Conservation (phyloP, 139 green algal genomes). For the Deuterostichococcus epilithicus region DNA sequence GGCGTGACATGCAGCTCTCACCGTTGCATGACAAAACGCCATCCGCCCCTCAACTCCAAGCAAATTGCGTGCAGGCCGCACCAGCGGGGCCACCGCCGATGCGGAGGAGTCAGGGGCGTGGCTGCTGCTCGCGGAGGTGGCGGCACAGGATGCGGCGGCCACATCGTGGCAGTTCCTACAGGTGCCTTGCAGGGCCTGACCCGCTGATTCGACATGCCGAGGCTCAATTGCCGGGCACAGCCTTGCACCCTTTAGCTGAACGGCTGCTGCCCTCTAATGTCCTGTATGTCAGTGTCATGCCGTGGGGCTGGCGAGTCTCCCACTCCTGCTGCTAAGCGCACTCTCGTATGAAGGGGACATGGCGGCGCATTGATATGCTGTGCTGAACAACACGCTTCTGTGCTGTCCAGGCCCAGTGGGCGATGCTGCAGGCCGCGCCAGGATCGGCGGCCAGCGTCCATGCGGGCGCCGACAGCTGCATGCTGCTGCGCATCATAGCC, state of each 20-base stretch:
- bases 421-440: neutral
- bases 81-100: neutral
- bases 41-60: too few relatives aligned
- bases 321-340: neutral
- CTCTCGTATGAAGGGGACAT: too few relatives aligned
- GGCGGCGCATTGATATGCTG: too few relatives aligned
- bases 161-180: conserved; percentile 74
- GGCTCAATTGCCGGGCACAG: too few relatives aligned
- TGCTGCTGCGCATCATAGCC: conserved; percentile 64
- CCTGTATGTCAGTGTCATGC: too few relatives aligned
- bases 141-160: conserved; percentile 43
- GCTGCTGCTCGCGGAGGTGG: conserved; percentile 58
- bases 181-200: too few relatives aligned
- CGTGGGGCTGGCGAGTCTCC: neutral
- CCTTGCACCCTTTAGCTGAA: too few relatives aligned
- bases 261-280: too few relatives aligned
- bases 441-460: neutral
- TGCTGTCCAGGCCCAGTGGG: neutral
- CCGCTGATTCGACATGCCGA: too few relatives aligned
- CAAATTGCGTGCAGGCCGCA: neutral
- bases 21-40: too few relatives aligned
- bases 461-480: conserved; percentile 22
- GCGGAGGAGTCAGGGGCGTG: conserved; percentile 47
- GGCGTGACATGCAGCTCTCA: too few relatives aligned
- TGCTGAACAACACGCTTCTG: too few relatives aligned